Percentiles rank a stretch among this genome's conserved stretches.
phyloP scores from a whole-genome alignment of 768 basidiomycete genomes.

The Erythrobasidium yunnanense region DNA sequence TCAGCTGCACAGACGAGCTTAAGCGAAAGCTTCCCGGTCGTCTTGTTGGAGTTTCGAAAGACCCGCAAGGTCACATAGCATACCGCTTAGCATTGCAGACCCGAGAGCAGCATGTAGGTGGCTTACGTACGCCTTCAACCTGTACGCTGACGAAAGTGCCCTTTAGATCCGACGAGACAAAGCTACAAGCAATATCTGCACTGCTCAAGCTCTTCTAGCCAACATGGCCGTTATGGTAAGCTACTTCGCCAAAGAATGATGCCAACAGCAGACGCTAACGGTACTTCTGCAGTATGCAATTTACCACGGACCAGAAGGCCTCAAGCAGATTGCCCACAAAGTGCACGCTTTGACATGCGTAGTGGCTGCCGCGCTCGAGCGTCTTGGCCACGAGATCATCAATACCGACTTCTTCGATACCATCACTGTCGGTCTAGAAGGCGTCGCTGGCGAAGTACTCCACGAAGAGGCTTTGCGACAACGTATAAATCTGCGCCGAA shows the following conservation, averaged over 20 bases:
- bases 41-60: constrained; percentile 79
- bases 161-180: constrained; percentile 96
- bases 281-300: constrained; percentile 50
- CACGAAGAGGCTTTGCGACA: constrained; percentile 56
- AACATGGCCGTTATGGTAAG: constrained; percentile 90
- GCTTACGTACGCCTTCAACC: too few relatives aligned
- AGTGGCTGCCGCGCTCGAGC: constrained; percentile 56
- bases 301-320: constrained; percentile 83
- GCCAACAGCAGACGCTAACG: too few relatives aligned
- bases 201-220: constrained; percentile 89
- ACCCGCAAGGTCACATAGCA: constrained; percentile 69
- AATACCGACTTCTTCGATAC: constrained; percentile 76
- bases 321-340: constrained; percentile 72
- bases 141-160: constrained; percentile 43
- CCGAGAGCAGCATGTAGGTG: constrained; percentile 48
- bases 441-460: constrained; percentile 52
- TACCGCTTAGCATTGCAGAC: constrained; percentile 87
- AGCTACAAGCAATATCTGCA: constrained; percentile 97
- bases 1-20: constrained; percentile 77
- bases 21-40: constrained; percentile 99
- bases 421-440: constrained; percentile 55
- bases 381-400: constrained; percentile 60
- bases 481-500: constrained; percentile 70
- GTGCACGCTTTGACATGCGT: constrained; percentile 80
- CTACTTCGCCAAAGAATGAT: background rate